Base-by-base conservation (phyloP, 805 yeast species). In the Priceomyces carsonii region DNA sequence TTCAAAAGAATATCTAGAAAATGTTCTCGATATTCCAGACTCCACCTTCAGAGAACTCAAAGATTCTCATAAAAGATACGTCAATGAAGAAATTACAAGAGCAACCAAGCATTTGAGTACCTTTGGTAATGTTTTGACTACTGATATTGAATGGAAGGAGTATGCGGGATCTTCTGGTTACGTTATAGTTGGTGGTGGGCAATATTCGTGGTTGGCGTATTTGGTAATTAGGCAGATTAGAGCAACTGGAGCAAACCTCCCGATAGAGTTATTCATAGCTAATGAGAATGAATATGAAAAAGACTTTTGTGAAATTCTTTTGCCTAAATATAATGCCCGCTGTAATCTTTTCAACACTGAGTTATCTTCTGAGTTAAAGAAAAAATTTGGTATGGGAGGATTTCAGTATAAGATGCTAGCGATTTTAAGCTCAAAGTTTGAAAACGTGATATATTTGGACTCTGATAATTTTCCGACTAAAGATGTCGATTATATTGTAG, bases 371-470 rank as follows among this genome's bases (percentile, higher is more conserved):
- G 36, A 44, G n/a, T 42, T 56, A 25, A 32, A 38, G 1, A 12
- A 29, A n/a, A 36, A 47, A 28, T 55, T 48, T 29, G 43, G 43
- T 16, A 47, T 73, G 27, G 63, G 68, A 16, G 78, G 78, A 1
- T 76, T 57, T 47, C 80, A 75, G 52, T 73, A 64, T 51, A 76
- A 76, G 45, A 64, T 71, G 61, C 57, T 75, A 36, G 73, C 95
- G 0, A 51, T 87, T 24, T 60, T 86, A 40, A 79, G 82, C 10
- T 84, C 95, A 0, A 48, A 53, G 18, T 76, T 76, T 46, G 72
- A 70, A 40, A 63, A 68, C 34, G 61, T 75, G 7, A 48, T 76
- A 26, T 66, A 75, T 39, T 44, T 76, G 21, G 82, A 76, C 48
- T 69, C 77, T 7, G 81, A 76, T 49, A 68, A 75, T 45, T 64